Percentiles rank a stretch among this genome's conserved stretches.
Evolutionary conservation across 1,284 basidiomycete genomes (phyloP).

Genomic region (Malassezia globosa): DNA sequence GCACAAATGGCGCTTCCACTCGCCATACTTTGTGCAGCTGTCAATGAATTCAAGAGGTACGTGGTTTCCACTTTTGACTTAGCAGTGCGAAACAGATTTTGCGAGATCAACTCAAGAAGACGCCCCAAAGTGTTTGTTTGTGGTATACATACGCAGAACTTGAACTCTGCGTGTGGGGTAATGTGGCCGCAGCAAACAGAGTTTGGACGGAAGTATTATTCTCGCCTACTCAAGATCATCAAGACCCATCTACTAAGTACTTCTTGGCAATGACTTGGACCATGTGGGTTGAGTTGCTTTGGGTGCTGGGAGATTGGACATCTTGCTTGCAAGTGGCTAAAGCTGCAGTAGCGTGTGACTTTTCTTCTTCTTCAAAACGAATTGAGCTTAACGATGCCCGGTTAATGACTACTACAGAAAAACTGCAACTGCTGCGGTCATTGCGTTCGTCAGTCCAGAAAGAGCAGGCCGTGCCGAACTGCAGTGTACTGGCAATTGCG

Average conservation of each 20-base stretch:
- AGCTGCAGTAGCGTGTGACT: background rate
- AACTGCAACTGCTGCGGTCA: slow-evolving; percentile 5
- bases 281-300: slow-evolving; percentile 10
- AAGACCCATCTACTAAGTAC: background rate
- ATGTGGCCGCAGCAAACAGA: background rate
- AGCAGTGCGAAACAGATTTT: slow-evolving; percentile 1
- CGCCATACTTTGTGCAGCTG: slow-evolving; percentile 3
- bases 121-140: background rate
- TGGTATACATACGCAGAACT: slow-evolving; percentile 15
- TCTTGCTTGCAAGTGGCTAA: slow-evolving; percentile 1
- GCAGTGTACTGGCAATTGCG: background rate
- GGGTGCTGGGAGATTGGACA: background rate
- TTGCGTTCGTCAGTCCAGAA: background rate
- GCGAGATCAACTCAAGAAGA: background rate
- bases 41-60: background rate
- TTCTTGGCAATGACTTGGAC: background rate
- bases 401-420: background rate
- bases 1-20: background rate
- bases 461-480: background rate
- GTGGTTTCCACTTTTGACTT: background rate
- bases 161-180: slow-evolving; percentile 4
- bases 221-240: background rate
- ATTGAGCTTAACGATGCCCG: background rate
- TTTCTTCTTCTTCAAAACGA: background rate
- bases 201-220: slow-evolving; percentile 1